A percentile compares a stretch with the other conserved stretches of the same genome.
Conservation (phyloP, 2,329 filamentous ascomycete genomes). For the Paecilomyces niveus region DNA sequence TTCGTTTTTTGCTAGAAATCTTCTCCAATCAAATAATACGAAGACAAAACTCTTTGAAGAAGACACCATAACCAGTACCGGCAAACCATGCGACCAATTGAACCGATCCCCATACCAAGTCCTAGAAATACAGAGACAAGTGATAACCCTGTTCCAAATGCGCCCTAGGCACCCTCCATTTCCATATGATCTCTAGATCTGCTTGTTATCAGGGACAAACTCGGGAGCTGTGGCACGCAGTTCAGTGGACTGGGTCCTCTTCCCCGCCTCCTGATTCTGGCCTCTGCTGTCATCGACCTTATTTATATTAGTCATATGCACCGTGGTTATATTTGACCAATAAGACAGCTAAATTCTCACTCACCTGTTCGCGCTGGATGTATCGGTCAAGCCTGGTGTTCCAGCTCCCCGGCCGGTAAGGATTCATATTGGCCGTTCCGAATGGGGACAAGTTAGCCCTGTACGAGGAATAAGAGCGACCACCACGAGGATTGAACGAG, state of each 20-base stretch:
- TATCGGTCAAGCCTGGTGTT: not conserved
- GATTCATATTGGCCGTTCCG: not conserved
- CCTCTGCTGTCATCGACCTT: not conserved
- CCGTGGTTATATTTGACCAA: not conserved
- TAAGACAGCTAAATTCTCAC: not conserved
- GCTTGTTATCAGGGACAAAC: not conserved
- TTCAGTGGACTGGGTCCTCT: not conserved
- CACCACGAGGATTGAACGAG: not conserved
- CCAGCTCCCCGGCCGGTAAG: not conserved
- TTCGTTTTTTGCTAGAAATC: too few species aligned
- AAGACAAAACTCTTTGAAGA: too few species aligned
- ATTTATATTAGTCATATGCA: not conserved
- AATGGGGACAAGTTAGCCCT: not conserved
- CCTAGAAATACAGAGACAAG: not conserved
- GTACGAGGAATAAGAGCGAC: not conserved
- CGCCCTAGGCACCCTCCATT: not conserved
- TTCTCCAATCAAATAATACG: too few species aligned
- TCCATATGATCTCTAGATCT: not conserved
- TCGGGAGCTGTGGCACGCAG: not conserved
- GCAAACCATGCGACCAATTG: not conserved
- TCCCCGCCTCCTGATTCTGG: not conserved
- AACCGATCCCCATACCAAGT: not conserved
- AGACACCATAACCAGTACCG: too few species aligned
- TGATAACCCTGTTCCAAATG: not conserved
- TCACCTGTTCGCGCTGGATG: not conserved